A percentile compares a stretch with the other conserved stretches of the same genome.
Conservation (phyloP, 805 yeast species). For the Ogataea glucozyma region DNA sequence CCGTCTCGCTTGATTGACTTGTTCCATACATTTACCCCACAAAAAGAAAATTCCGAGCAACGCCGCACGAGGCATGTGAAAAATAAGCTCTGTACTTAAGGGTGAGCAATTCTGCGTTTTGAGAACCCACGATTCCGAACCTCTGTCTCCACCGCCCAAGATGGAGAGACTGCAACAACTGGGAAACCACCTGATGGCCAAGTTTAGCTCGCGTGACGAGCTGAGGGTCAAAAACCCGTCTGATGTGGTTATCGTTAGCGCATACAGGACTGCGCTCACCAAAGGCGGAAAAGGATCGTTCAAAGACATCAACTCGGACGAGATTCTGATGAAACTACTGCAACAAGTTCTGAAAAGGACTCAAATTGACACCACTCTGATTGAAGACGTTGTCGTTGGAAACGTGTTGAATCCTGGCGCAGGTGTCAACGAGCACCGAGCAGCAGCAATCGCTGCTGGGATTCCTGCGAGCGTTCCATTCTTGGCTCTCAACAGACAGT, state of each 20-base stretch:
- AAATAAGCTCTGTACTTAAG: conserved; percentile 1
- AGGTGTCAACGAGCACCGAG: conserved; percentile 93
- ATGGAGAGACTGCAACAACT: conserved; percentile 42
- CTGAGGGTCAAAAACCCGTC: conserved; percentile 59
- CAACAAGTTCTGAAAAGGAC: conserved; percentile 57
- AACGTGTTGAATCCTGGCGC: conserved; percentile 92
- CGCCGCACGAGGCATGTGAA: conserved; percentile 13
- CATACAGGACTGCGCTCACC: conserved; percentile 87
- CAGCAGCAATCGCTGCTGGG: conserved; percentile 89
- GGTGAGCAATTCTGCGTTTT: background rate
- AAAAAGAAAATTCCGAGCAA: conserved; percentile 1
- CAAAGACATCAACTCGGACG: conserved; percentile 82
- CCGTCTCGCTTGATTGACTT: background rate
- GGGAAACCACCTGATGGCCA: conserved; percentile 32
- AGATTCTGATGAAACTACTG: conserved; percentile 65
- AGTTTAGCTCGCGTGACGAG: conserved; percentile 19
- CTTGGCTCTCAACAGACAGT: conserved; percentile 86
- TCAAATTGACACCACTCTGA: conserved; percentile 50
- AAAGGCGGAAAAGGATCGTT: conserved; percentile 86
- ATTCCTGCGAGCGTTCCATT: conserved; percentile 80
- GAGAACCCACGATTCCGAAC: background rate
- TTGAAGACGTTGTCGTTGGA: conserved; percentile 88
- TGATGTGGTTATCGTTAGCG: conserved; percentile 88
- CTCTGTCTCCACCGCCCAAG: background rate
- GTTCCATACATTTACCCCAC: conserved; percentile 9